A percentile compares a stretch with the other conserved stretches of the same genome.
Evolutionary conservation across 2,329 filamentous ascomycete species (phyloP).

Genomic region (Xylaria polymorpha): DNA sequence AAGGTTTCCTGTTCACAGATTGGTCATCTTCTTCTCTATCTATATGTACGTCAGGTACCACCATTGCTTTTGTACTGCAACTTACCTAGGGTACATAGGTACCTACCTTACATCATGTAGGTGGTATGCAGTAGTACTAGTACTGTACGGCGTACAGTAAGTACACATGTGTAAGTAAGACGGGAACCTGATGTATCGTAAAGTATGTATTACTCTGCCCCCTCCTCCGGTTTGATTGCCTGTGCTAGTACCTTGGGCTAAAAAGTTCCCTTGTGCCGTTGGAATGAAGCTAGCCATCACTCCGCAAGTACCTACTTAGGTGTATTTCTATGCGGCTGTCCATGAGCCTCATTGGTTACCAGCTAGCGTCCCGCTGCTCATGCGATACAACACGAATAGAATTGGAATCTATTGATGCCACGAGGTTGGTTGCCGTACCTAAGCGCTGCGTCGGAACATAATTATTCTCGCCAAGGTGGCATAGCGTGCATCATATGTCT

Average conservation of each 20-base stretch:
- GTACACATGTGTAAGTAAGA: neutral
- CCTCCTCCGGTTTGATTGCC: conserved; percentile 13
- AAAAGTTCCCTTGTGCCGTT: conserved; percentile 34
- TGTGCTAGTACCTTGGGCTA: conserved; percentile 18
- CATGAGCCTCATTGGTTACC: conserved; percentile 18
- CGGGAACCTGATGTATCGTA: neutral
- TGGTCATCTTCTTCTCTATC: neutral
- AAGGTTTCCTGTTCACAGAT: neutral
- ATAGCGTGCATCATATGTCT: neutral
- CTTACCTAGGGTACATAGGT: neutral
- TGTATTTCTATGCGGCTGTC: conserved; percentile 6
- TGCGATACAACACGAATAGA: conserved; percentile 7
- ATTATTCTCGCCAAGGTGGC: neutral
- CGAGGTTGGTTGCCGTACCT: conserved; percentile 8
- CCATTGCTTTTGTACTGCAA: neutral
- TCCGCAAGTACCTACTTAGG: neutral
- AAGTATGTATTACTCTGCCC: conserved; percentile 17
- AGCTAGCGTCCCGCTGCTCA: neutral
- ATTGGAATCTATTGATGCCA: conserved; percentile 12
- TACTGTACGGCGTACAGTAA: conserved; percentile 7
- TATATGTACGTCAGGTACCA: neutral
- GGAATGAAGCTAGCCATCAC: conserved; percentile 25
- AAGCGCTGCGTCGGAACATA: neutral
- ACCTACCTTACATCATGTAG: too few relatives aligned
- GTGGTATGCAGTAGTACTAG: neutral